These are phyloP conservation scores for Alternaria infectoria DNA, from an alignment of 2,329 filamentous ascomycete genomes.

Conservation along the genomic window DNA sequence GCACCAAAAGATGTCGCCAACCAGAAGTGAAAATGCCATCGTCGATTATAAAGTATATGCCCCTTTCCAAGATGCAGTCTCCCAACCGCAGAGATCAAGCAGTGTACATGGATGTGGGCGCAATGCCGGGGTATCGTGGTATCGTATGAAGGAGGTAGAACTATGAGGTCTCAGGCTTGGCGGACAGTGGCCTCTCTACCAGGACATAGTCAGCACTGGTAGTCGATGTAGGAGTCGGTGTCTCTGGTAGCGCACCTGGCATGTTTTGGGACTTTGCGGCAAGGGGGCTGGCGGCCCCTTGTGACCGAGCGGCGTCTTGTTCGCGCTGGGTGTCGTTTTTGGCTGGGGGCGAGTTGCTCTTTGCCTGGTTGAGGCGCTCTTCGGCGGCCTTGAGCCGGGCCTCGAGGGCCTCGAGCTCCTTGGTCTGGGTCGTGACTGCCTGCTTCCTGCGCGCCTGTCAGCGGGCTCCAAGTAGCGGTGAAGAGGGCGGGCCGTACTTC, in stretches of 20 bases:
- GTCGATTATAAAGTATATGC: conserved; percentile 12
- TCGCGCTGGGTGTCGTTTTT: conserved; percentile 39
- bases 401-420: conserved; percentile 86
- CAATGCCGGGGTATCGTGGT: conserved; percentile 18
- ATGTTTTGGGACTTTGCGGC: conserved; percentile 24
- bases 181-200: conserved; percentile 41
- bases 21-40: conserved; percentile 4
- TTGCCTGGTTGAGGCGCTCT: conserved; percentile 64
- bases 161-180: conserved; percentile 25
- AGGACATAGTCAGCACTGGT: conserved; percentile 46
- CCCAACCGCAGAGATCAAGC: conserved; percentile 1
- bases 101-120: conserved; percentile 7
- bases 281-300: conserved; percentile 40
- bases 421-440: conserved; percentile 73
- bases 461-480: not conserved
- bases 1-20: not conserved
- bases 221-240: conserved; percentile 38
- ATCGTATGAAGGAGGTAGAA: conserved; percentile 7
- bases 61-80: conserved; percentile 9
- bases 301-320: conserved; percentile 31
- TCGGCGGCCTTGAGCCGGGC: conserved; percentile 84
- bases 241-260: conserved; percentile 42
- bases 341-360: conserved; percentile 38
- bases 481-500: conserved; percentile 68
- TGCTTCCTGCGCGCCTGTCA: conserved; percentile 68